A percentile compares a stretch with the other conserved stretches of the same genome.
These are phyloP conservation scores for Neurospora tetraspora DNA, from an alignment of 495 filamentous ascomycete species.

Conservation along the genomic window DNA sequence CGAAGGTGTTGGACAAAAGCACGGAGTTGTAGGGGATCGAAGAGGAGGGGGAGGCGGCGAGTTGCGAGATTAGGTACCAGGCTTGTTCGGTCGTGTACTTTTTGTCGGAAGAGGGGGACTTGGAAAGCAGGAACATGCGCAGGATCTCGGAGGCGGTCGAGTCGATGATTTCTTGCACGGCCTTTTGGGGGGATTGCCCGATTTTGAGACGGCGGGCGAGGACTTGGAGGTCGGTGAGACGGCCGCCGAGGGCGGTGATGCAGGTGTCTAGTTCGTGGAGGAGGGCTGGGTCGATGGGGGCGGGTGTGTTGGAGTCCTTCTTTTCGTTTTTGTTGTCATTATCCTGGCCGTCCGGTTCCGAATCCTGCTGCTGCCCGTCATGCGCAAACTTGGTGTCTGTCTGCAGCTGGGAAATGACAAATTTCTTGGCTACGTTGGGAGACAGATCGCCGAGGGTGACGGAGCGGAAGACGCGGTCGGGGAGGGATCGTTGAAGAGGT, in stretches of 20 bases:
- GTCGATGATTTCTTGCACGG: slow-evolving; percentile 82
- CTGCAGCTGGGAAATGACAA: slow-evolving; percentile 76
- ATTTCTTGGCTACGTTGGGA: slow-evolving; percentile 76
- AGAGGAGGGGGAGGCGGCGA: slow-evolving; percentile 33
- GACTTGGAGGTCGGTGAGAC: slow-evolving; percentile 88
- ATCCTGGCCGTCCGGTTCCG: background rate
- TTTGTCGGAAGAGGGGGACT: slow-evolving; percentile 30
- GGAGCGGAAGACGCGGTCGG: slow-evolving; percentile 81
- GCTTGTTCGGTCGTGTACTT: slow-evolving; percentile 77
- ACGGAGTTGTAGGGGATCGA: slow-evolving; percentile 70
- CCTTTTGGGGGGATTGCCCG: slow-evolving; percentile 74
- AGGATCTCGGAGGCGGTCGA: slow-evolving; percentile 82
- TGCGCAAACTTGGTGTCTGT: slow-evolving; percentile 10
- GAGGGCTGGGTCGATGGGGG: slow-evolving; percentile 28
- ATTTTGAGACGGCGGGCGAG: slow-evolving; percentile 82
- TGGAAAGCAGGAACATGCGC: slow-evolving; percentile 75
- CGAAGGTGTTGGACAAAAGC: slow-evolving; percentile 64
- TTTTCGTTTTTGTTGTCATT: background rate
- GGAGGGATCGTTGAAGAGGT: slow-evolving; percentile 74
- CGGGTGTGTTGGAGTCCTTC: slow-evolving; percentile 14
- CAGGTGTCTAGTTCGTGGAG: slow-evolving; percentile 63
- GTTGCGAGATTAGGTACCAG: slow-evolving; percentile 72
- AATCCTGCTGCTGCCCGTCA: slow-evolving; percentile 10
- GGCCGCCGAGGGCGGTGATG: slow-evolving; percentile 74
- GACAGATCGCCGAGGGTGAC: slow-evolving; percentile 78